Percentiles rank a stretch among this genome's conserved stretches.
These are phyloP conservation scores for Tubosaeta sp. DNA, from an alignment of 768 basidiomycete species.

Conservation along the genomic window DNA sequence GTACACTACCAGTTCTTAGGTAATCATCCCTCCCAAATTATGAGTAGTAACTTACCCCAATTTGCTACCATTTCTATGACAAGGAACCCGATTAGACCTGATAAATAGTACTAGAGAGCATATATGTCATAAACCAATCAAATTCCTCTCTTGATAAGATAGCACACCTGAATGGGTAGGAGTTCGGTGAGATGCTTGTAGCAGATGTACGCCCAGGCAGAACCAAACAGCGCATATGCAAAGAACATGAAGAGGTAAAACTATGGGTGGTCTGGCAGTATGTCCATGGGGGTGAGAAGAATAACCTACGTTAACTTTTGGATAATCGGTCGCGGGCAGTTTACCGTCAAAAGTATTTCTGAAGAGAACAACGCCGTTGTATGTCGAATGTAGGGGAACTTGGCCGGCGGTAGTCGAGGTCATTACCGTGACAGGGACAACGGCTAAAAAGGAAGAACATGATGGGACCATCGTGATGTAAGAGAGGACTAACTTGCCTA, in stretches of 20 bases:
- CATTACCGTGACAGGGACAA: slow-evolving; percentile 85
- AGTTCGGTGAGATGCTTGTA: slow-evolving; percentile 78
- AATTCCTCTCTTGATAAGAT: background rate
- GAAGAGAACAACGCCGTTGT: slow-evolving; percentile 78
- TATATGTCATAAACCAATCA: slow-evolving; percentile 1
- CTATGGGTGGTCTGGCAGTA: slow-evolving; percentile 34
- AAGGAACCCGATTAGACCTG: slow-evolving; percentile 79
- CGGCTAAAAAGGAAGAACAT: slow-evolving; percentile 44
- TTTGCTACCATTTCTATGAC: slow-evolving; percentile 93
- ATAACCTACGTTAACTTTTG: slow-evolving; percentile 86
- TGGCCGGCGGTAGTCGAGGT: slow-evolving; percentile 31
- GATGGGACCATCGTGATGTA: background rate
- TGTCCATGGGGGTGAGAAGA: background rate
- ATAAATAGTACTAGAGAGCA: slow-evolving; percentile 74
- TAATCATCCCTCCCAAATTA: background rate
- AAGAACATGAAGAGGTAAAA: slow-evolving; percentile 87
- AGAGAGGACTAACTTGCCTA: slow-evolving; percentile 55
- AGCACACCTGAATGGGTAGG: slow-evolving; percentile 76
- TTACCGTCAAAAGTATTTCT: slow-evolving; percentile 84
- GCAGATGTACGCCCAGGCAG: slow-evolving; percentile 80
- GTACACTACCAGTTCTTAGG: slow-evolving; percentile 52
- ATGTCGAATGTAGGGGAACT: slow-evolving; percentile 67
- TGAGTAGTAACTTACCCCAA: slow-evolving; percentile 53
- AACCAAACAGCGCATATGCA: slow-evolving; percentile 65
- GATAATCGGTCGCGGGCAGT: slow-evolving; percentile 90